These are phyloP conservation scores for Cercospora berteroae DNA, from an alignment of 2,329 filamentous ascomycete genomes.

Conservation along the genomic window DNA sequence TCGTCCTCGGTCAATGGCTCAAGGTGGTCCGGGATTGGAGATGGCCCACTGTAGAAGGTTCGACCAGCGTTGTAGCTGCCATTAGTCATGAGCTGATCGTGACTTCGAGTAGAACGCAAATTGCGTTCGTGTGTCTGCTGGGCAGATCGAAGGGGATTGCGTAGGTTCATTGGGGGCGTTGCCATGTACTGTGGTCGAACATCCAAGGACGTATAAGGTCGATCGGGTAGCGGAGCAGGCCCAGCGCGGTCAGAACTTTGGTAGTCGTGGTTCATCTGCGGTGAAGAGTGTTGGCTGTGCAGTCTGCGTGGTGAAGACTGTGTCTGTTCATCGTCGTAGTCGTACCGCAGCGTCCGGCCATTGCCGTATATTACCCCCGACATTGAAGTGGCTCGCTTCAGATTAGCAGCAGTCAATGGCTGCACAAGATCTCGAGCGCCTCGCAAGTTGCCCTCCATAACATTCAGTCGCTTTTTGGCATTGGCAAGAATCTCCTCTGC, in stretches of 20 bases:
- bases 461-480: constrained; percentile 83
- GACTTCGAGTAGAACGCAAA: constrained; percentile 16
- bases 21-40: constrained; percentile 40
- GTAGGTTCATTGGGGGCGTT: neutral
- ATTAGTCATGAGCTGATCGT: constrained; percentile 26
- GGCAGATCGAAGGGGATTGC: neutral
- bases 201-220: constrained; percentile 32
- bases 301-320: constrained; percentile 24
- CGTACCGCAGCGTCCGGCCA: constrained; percentile 24
- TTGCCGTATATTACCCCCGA: constrained; percentile 21
- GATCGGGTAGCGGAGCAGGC: constrained; percentile 49
- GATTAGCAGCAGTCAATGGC: constrained; percentile 40
- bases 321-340: constrained; percentile 22
- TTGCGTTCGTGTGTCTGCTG: constrained; percentile 17
- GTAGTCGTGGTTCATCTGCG: constrained; percentile 32
- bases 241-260: constrained; percentile 35
- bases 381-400: constrained; percentile 40
- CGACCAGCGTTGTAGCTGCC: constrained; percentile 18
- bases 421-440: constrained; percentile 61
- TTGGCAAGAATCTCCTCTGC: constrained; percentile 90
- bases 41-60: constrained; percentile 38
- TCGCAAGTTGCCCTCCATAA: constrained; percentile 88
- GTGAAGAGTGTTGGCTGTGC: constrained; percentile 34
- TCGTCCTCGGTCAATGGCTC: constrained; percentile 46
- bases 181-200: constrained; percentile 16